Conservation (phyloP, 495 filamentous ascomycete species). For the Lasiosphaeria miniovina region DNA sequence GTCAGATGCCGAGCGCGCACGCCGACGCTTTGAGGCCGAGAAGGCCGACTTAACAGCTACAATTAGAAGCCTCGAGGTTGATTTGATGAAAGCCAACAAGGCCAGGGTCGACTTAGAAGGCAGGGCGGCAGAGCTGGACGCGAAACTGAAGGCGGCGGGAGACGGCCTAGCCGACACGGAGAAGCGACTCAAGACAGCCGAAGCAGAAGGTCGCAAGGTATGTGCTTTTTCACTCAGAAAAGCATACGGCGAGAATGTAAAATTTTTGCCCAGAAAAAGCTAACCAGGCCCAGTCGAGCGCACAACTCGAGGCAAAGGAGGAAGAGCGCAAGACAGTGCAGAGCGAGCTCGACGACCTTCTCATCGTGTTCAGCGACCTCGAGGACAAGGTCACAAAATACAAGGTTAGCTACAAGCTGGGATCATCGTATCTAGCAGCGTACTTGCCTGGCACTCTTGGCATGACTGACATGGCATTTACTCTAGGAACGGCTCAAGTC, state of each 20-base stretch:
- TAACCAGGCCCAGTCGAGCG: conserved; percentile 30
- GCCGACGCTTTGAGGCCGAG: conserved; percentile 52
- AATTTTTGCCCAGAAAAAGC: not conserved
- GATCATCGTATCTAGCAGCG: no score
- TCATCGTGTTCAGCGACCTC: conserved; percentile 86
- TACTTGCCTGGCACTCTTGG: no score
- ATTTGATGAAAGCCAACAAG: conserved; percentile 60
- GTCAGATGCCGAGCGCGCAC: conserved; percentile 31
- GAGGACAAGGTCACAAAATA: conserved; percentile 79
- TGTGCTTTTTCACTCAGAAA: not conserved
- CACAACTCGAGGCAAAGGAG: conserved; percentile 53
- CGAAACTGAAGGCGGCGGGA: conserved; percentile 4
- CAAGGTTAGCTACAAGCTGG: conserved; percentile 46
- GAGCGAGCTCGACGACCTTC: conserved; percentile 73
- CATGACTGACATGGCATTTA: conserved; percentile 2
- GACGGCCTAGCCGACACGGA: conserved; percentile 12
- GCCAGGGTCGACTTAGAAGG: conserved; percentile 36
- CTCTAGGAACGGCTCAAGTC: conserved; percentile 68
- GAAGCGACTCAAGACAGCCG: conserved; percentile 9
- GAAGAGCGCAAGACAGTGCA: conserved; percentile 63
- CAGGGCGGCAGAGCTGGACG: conserved; percentile 19
- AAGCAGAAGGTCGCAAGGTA: conserved; percentile 10
- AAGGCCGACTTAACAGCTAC: conserved; percentile 60
- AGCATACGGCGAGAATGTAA: not conserved
- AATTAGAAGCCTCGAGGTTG: conserved; percentile 55